phyloP scores from a whole-genome alignment of 2,329 filamentous ascomycete species.

The Alternaria sp. region DNA sequence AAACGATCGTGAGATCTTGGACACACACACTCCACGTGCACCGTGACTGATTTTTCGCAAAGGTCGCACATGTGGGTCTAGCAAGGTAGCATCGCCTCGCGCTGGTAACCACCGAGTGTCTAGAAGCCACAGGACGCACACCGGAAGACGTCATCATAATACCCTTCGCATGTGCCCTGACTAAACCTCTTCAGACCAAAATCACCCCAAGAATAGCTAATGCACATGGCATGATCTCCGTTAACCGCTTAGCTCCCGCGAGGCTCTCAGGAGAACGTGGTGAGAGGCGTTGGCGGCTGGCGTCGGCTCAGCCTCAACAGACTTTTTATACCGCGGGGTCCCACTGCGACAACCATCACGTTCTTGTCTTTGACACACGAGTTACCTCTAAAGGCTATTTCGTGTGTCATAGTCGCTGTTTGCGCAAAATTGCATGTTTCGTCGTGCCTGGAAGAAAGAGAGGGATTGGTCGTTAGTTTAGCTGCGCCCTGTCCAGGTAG shows the following conservation, averaged over 20 bases:
- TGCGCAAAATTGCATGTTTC: slow-evolving; percentile 10
- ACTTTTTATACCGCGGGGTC: slow-evolving; percentile 11
- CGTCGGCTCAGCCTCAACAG: slow-evolving; percentile 12
- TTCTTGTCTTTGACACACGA: slow-evolving; percentile 25
- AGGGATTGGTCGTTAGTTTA: slow-evolving; percentile 23
- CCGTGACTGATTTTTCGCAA: slow-evolving; percentile 17
- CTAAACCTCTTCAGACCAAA: neutral
- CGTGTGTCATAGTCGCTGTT: slow-evolving; percentile 30
- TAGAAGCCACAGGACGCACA: slow-evolving; percentile 5
- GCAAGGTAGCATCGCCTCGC: neutral
- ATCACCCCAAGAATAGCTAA: neutral
- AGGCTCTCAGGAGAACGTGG: neutral
- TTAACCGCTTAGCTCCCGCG: slow-evolving; percentile 15
- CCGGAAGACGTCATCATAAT: slow-evolving; percentile 15
- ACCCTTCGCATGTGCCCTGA: neutral
- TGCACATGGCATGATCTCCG: slow-evolving; percentile 14
- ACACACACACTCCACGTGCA: slow-evolving; percentile 12
- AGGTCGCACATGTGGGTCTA: slow-evolving; percentile 18
- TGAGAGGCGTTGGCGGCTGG: slow-evolving; percentile 8
- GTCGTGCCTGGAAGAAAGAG: slow-evolving; percentile 12
- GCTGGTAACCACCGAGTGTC: neutral
- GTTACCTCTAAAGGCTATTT: slow-evolving; percentile 28
- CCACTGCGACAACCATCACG: slow-evolving; percentile 14
- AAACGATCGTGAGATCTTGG: slow-evolving; percentile 17
- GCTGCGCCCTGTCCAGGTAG: neutral